Evolutionary conservation across 2,329 filamentous ascomycete species (phyloP), one percentile per base, ranked within the genome.

Genomic region (Diaporthe eres): DNA sequence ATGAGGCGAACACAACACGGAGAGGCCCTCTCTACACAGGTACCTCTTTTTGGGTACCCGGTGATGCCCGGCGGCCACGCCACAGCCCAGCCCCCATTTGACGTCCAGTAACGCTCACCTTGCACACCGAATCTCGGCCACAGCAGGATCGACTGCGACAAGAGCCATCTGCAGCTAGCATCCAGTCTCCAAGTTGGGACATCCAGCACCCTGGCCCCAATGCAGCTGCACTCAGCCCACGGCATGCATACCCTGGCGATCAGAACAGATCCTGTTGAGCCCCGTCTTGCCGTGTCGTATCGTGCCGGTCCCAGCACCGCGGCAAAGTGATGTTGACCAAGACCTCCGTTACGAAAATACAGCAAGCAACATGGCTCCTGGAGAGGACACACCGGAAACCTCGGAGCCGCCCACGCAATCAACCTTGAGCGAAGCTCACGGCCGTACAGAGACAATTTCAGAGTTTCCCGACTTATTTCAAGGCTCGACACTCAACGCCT

Each of bases 371-470:
- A 53, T 51, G 22, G 12, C 13, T 13, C n/a, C 13, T 51, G 22
- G n/a, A 57, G 51, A 13, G 28, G 25, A 42, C 39, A 28, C 19
- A 28, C 25, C 28, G 51, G 58, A 47, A 42, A 37, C 55, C 47
- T 25, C 42, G 57, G 49, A 28, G 31, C 58, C 17, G n/a, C 63
- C 60, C 75, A 72, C 65, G 49, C 72, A 67, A 10, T 31, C 67
- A 49, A 44, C 49, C 39, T 68, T 53, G 49, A 60, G 25, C 51
- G 5, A n/a, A 42, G 28, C 17, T 28, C 58, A 74, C 75, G 67
- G 75, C 75, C 75, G 72, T 76, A 75, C 67, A 51, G 25, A 63
- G 47, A 57, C 39, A 71, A 31, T 9, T 55, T 42, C n/a, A 47
- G 39, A 60, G 19, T 17, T 31, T 28, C 25, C 39, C 42, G 39